phyloP scores from a whole-genome alignment of 1,284 basidiomycete genomes.

The Tilletiaria anomala region DNA sequence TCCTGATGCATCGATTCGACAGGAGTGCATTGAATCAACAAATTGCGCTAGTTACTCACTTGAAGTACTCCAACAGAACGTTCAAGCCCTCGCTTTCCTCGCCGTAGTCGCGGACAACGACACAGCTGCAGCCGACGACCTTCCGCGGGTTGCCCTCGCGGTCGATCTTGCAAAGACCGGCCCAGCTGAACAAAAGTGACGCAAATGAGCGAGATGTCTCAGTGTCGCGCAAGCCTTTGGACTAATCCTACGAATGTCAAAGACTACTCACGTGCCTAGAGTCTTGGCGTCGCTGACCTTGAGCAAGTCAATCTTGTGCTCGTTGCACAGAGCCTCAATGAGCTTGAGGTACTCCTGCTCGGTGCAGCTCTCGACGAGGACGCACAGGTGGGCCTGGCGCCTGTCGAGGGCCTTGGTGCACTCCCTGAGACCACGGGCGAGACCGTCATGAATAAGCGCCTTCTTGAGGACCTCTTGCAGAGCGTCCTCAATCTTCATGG shows the following conservation, averaged over 20 bases:
- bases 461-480: conserved; percentile 92
- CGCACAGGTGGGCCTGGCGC: conserved; percentile 95
- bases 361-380: conserved; percentile 95
- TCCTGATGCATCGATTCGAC: no score
- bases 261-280: conserved; percentile 49
- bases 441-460: conserved; percentile 91
- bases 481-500: conserved; percentile 91
- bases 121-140: conserved; percentile 58
- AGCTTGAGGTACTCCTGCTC: conserved; percentile 99
- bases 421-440: conserved; percentile 93
- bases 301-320: conserved; percentile 98
- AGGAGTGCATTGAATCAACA: no score
- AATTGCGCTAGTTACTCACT: no score
- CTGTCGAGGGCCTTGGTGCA: conserved; percentile 96
- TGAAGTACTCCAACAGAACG: conserved; percentile 92
- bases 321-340: conserved; percentile 95
- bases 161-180: conserved; percentile 89
- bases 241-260: not conserved
- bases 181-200: conserved; percentile 55
- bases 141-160: conserved; percentile 96
- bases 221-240: no score
- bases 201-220: not conserved
- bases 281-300: conserved; percentile 94
- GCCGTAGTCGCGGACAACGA: conserved; percentile 97
- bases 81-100: conserved; percentile 88